These are phyloP conservation scores for Musa balbisiana DNA, from an alignment of 202 grass and related monocot species.

Conservation along the genomic window DNA sequence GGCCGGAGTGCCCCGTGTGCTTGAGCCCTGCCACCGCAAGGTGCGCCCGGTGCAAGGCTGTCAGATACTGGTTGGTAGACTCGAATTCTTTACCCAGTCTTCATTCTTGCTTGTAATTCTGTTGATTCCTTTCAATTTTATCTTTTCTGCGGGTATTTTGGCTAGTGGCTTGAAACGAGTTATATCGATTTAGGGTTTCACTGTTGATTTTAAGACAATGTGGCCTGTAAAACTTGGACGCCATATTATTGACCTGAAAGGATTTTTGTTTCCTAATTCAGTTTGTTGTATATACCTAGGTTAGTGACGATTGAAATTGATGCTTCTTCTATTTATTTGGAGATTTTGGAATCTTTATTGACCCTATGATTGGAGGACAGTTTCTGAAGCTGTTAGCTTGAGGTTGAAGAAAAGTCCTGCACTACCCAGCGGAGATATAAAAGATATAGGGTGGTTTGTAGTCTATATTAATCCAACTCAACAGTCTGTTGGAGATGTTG, in stretches of 20 bases:
- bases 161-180: neutral
- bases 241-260: neutral
- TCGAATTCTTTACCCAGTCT: conserved; percentile 9
- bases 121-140: conserved; percentile 23
- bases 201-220: neutral
- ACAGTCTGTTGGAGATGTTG: too few relatives aligned
- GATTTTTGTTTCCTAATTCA: neutral
- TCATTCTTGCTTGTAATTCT: conserved; percentile 8
- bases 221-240: neutral
- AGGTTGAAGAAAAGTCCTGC: neutral
- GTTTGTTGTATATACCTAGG: neutral
- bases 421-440: neutral
- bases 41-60: conserved; percentile 73
- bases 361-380: neutral
- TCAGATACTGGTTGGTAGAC: conserved; percentile 71
- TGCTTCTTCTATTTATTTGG: neutral
- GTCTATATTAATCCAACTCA: too few relatives aligned
- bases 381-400: neutral
- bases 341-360: neutral
- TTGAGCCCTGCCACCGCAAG: conserved; percentile 41
- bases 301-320: too few relatives aligned
- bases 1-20: conserved; percentile 40
- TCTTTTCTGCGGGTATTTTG: neutral
- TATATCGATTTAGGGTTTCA: neutral
- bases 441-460: neutral